Base-by-base conservation (phyloP, 2,329 filamentous ascomycete species). In the Aspergillus phoenicis region DNA sequence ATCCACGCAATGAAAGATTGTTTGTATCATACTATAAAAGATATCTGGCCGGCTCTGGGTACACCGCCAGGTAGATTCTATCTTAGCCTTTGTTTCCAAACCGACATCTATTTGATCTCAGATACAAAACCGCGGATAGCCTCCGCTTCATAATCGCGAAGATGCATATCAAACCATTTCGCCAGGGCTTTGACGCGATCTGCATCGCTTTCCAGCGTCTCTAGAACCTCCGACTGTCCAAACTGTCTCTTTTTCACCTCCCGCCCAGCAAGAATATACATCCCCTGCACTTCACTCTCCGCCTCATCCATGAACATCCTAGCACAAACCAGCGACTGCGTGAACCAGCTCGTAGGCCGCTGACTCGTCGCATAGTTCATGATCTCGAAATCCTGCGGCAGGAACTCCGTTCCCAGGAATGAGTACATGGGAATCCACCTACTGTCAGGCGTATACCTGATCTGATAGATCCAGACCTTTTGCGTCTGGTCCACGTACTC, bases 381-480 rank as follows among this genome's bases (percentile, higher is more conserved):
- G 5, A 88, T 77, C 38, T 80, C 81, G 67, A 86, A 90, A 73
- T 91, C 88, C 47, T 78, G 73, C 4, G 81, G 82, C 36, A 85
- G 71, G 72, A 89, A 90, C 72, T 90, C 88, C 15, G 83, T 78
- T 62, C 89, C 85, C 2, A 83, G 82, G 72, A 92, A 93, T 62
- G 82, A 85, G 72, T 91, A 91, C 52, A 81, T 83, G 1, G 84
- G 78, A 22, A 82, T 78, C 85, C 88, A 93, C 2, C 79, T 77
- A 51, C 74, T 77, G 0, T 81, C 75, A 0, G 70, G 47, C 4
- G 75, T 73, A 62, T 84, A 81, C 28, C 84, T 81, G 64, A 85
- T 84, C 72, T 89, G 83, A 69, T 88, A 89, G 59, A 89, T 81
- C 88, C 87, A 90, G 59, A 84, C 73, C 61, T 82, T 83, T 36